A percentile compares a stretch with the other conserved stretches of the same genome.
phyloP scores from a whole-genome alignment of 805 yeast genomes.

The Hanseniaspora mollemarum region DNA sequence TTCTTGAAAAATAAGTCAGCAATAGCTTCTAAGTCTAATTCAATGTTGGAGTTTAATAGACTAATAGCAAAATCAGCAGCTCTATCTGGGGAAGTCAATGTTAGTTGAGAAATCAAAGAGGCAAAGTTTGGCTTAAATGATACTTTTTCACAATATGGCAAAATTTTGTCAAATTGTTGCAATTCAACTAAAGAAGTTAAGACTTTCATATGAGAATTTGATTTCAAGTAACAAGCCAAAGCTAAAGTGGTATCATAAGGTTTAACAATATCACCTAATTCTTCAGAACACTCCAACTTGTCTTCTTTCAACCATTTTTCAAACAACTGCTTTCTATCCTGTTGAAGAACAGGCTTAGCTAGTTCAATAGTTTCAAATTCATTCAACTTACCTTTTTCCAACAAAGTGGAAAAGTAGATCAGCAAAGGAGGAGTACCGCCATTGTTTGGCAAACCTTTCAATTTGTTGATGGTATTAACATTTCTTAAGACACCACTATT shows the following conservation, averaged over 20 bases:
- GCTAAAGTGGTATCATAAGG: slow-evolving; percentile 78
- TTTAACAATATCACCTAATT: slow-evolving; percentile 89
- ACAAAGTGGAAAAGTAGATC: slow-evolving; percentile 79
- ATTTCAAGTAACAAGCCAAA: slow-evolving; percentile 77
- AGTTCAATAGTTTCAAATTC: slow-evolving; percentile 87
- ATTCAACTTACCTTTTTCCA: slow-evolving; percentile 87
- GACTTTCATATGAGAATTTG: slow-evolving; percentile 76
- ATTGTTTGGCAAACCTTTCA: slow-evolving; percentile 73
- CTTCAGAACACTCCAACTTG: slow-evolving; percentile 89
- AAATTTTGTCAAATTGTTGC: slow-evolving; percentile 90
- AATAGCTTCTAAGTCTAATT: slow-evolving; percentile 65
- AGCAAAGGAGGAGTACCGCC: slow-evolving; percentile 91
- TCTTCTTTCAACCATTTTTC: slow-evolving; percentile 96
- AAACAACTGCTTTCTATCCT: slow-evolving; percentile 81
- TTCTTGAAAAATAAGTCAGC: slow-evolving; percentile 93
- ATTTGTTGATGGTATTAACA: slow-evolving; percentile 83
- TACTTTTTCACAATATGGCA: slow-evolving; percentile 86
- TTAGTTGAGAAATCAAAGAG: slow-evolving; percentile 76
- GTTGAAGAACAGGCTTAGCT: slow-evolving; percentile 90
- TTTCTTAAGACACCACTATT: slow-evolving; percentile 87
- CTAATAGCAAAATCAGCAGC: slow-evolving; percentile 95
- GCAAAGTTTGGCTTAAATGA: slow-evolving; percentile 83
- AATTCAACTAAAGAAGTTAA: slow-evolving; percentile 85
- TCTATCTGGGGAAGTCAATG: slow-evolving; percentile 91
- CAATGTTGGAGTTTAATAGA: slow-evolving; percentile 50